Percentiles rank a stretch among this genome's conserved stretches.
Evolutionary conservation across 2,329 filamentous ascomycete species (phyloP).

Genomic region (Alternaria rosae): DNA sequence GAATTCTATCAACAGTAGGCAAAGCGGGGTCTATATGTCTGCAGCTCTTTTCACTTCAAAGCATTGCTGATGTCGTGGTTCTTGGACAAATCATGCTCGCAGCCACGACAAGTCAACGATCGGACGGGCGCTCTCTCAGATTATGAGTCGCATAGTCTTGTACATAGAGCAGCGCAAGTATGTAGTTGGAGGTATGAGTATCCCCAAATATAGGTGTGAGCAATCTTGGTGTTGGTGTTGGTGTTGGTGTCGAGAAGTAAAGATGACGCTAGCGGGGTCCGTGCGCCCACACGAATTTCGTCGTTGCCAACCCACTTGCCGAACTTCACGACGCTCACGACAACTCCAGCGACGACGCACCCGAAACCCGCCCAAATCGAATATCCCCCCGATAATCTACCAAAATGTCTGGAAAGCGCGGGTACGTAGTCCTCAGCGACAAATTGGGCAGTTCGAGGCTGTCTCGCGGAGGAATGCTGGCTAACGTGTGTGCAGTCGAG

Average conservation of each 20-base stretch:
- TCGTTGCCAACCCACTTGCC: constrained; percentile 6
- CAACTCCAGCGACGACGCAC: constrained; percentile 24
- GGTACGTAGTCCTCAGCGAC: constrained; percentile 9
- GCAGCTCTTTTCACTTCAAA: neutral
- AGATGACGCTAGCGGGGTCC: constrained; percentile 1
- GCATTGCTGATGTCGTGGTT: neutral
- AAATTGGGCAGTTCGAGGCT: neutral
- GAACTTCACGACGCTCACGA: constrained; percentile 18
- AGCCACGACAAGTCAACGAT: neutral
- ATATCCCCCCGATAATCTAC: constrained; percentile 19
- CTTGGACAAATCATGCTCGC: neutral
- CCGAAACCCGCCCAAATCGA: constrained; percentile 20
- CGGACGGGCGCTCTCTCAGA: neutral
- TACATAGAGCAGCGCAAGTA: neutral
- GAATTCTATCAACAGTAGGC: neutral
- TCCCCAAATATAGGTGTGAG: neutral
- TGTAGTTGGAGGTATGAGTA: neutral
- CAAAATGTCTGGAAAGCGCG: constrained; percentile 26
- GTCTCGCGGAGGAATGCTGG: constrained; percentile 3
- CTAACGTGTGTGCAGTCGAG: constrained; percentile 60
- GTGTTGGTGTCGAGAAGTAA: neutral
- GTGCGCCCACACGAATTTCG: constrained; percentile 4
- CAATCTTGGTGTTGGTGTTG: neutral
- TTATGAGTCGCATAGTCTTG: neutral
- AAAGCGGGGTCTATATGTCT: too few relatives aligned